These are phyloP conservation scores for Aureobasidium uvarum DNA, from an alignment of 2,329 filamentous ascomycete species.

Conservation along the genomic window DNA sequence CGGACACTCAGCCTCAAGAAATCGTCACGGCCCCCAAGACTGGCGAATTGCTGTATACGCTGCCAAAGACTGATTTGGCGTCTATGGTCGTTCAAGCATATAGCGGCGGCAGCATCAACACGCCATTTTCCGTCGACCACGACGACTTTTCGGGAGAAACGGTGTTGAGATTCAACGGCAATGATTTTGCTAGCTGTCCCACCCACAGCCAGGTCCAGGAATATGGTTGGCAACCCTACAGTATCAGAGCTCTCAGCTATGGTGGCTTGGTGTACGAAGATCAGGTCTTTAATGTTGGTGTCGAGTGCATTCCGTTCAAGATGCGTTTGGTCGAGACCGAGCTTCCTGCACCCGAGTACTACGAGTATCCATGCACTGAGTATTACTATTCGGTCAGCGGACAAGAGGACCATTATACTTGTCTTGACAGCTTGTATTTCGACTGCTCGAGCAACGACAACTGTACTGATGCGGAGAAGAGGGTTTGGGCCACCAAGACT, in stretches of 20 bases:
- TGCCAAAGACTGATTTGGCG: conserved; percentile 8
- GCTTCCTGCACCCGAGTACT: conserved; percentile 31
- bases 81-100: neutral
- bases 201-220: neutral
- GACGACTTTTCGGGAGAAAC: conserved; percentile 11
- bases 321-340: conserved; percentile 8
- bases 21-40: neutral
- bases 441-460: too few relatives aligned
- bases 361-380: conserved; percentile 18
- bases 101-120: neutral
- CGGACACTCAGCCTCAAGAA: neutral
- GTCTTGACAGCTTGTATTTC: too few relatives aligned
- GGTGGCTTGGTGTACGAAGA: neutral
- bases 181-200: neutral
- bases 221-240: too few relatives aligned
- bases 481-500: too few relatives aligned
- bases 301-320: neutral
- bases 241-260: neutral
- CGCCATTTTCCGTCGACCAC: neutral
- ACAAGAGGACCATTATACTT: too few relatives aligned
- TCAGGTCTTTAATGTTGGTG: neutral
- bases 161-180: conserved; percentile 12
- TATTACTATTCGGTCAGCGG: too few relatives aligned
- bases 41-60: neutral
- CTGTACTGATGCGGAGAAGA: too few relatives aligned